Conservation (phyloP, 192 early-diverging fungal genomes). For the Gigaspora rosea region DNA sequence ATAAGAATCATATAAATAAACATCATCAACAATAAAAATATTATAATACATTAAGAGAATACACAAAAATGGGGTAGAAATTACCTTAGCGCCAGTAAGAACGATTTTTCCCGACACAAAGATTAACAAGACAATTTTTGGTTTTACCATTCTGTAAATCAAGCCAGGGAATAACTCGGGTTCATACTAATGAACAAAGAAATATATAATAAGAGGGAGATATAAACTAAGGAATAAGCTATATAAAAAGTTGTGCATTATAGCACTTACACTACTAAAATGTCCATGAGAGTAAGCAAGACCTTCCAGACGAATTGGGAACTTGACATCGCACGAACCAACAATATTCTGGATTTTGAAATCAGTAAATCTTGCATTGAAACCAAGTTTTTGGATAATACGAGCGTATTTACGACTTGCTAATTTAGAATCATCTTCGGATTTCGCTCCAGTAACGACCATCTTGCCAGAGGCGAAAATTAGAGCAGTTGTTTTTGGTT, state of each 20-base stretch:
- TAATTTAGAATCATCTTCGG: constrained; percentile 95
- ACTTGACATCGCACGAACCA: constrained; percentile 98
- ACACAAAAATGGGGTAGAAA: not conserved
- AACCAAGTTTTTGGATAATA: constrained; percentile 98
- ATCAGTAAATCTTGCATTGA: constrained; percentile 95
- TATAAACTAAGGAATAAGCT: not conserved
- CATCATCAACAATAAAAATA: not conserved
- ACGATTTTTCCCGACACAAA: constrained; percentile 99
- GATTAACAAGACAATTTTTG: constrained; percentile 97
- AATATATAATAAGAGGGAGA: not conserved
- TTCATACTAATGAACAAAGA: constrained; percentile 73
- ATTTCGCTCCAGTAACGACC: constrained; percentile 98
- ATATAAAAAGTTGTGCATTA: constrained; percentile 6
- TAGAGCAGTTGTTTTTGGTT: constrained; percentile 98
- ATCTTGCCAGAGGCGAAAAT: constrained; percentile 99
- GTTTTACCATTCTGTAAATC: constrained; percentile 98
- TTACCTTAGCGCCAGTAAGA: constrained; percentile 95
- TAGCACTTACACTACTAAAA: constrained; percentile 77
- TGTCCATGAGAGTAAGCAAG: constrained; percentile 90
- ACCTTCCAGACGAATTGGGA: constrained; percentile 98
- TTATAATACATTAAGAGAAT: constrained; percentile 6
- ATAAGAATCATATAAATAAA: too few species aligned
- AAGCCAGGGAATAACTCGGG: constrained; percentile 99
- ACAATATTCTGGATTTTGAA: constrained; percentile 99
- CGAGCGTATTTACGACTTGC: constrained; percentile 98